phyloP scores from a whole-genome alignment of 2,329 filamentous ascomycete genomes.

The Aureobasidium musti region DNA sequence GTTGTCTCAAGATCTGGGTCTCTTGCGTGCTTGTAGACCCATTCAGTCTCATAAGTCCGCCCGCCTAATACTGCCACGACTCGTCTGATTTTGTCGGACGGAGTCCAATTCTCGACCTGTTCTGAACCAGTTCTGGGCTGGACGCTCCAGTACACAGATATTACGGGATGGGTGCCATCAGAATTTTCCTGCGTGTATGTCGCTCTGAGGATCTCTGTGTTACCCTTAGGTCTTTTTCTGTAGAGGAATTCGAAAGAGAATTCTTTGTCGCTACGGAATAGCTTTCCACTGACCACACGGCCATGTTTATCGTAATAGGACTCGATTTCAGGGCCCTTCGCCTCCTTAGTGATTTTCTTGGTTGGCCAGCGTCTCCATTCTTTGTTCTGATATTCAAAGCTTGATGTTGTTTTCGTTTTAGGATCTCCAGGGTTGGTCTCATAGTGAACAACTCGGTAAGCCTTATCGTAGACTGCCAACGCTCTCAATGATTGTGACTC shows the following conservation, averaged over 20 bases:
- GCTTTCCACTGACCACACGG: conserved; percentile 29
- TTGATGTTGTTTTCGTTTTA: not conserved
- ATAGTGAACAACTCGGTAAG: conserved; percentile 27
- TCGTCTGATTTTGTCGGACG: conserved; percentile 31
- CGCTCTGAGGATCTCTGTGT: conserved; percentile 30
- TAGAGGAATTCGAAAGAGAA: conserved; percentile 32
- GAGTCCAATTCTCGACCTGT: conserved; percentile 31
- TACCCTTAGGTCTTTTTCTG: conserved; percentile 30
- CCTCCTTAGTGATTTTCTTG: conserved; percentile 24
- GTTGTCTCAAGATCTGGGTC: conserved; percentile 31
- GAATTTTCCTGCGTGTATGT: conserved; percentile 26
- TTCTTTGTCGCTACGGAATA: conserved; percentile 24
- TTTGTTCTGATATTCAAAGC: conserved; percentile 29
- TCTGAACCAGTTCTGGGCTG: conserved; percentile 31
- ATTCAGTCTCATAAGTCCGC: conserved; percentile 30
- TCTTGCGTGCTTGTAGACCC: conserved; percentile 32
- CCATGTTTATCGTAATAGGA: conserved; percentile 31
- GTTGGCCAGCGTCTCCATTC: conserved; percentile 31
- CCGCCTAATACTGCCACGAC: conserved; percentile 27
- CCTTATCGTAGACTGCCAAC: conserved; percentile 29
- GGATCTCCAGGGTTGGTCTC: conserved; percentile 23
- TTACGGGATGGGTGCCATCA: conserved; percentile 2
- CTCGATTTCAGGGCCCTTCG: conserved; percentile 14
- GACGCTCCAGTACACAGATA: conserved; percentile 31
- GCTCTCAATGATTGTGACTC: conserved; percentile 16